Evolutionary conservation across 352 stramenopile genomes (phyloP), one percentile per base, ranked within the genome.

Genomic region (Blastocystis sp.): DNA sequence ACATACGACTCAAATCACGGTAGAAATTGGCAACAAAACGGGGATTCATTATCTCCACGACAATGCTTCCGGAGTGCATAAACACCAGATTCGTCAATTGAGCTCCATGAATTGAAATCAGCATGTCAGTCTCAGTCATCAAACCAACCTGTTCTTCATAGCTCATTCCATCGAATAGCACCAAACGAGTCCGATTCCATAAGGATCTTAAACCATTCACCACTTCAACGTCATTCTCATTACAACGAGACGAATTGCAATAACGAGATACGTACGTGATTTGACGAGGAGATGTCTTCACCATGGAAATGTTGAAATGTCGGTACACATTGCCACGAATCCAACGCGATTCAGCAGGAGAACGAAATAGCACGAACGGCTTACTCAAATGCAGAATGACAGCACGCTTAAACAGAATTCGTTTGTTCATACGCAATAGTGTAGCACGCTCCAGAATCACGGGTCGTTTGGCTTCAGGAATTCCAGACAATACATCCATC

Each of bases 31-130:
- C 24, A 48, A 24, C 21, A 21, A 74, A 74, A 9, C 34, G 34
- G n/a, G 64, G 64, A 21, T 74, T 74, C 1, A 74, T 48, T 6
- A 74, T 38, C 64, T 74, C 64, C 21, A 74, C 45, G 28, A 74
- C 64, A 43, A 21, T 24, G n/a, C 64, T 48, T 42, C 64, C 64
- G 54, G 64, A 1, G 1, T 74, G 64, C 64, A 74, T 34, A n/a
- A 74, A 74, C 24, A 74, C 10, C 64, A 74, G 24, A 48, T 74
- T 74, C 64, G 42, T 42, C 21, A 74, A 42, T 28, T 74, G 64
- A 7, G 64, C 64, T 10, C 64, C 64, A 48, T 74, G 64, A 45
- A 52, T 74, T n/a, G 64, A 52, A 43, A 74, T 48, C 24, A 74
- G 48, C 48, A 57, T 7, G 0, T 57, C 14, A 7, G 48, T 57